A percentile compares a stretch with the other conserved stretches of the same genome.
Conservation (phyloP, 2,329 filamentous ascomycete species). For the Fusarium sp. region DNA sequence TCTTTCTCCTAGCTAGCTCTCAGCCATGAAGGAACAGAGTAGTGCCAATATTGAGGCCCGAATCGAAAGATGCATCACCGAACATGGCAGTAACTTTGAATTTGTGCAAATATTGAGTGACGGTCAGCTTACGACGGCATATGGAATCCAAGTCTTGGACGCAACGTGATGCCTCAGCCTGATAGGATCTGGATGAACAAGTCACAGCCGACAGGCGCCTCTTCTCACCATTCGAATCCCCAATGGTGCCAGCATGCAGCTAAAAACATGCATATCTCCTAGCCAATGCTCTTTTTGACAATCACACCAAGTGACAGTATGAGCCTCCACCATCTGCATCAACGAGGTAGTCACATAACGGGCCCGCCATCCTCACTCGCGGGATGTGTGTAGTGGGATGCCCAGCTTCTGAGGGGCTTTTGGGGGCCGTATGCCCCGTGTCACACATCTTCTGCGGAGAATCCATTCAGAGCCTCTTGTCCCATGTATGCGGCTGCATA, state of each 20-base stretch:
- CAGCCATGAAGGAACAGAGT: background rate
- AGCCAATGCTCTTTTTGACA: background rate
- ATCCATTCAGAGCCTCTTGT: background rate
- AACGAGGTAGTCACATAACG: background rate
- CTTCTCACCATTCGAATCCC: background rate
- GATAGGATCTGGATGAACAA: background rate
- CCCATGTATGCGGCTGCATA: background rate
- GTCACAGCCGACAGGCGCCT: background rate
- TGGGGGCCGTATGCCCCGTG: background rate
- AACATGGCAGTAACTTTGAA: background rate
- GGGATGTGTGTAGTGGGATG: background rate
- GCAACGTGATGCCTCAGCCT: background rate
- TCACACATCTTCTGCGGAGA: background rate
- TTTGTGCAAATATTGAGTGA: background rate
- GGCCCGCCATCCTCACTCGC: background rate
- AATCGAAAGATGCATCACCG: background rate
- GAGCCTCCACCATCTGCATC: background rate
- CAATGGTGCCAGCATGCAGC: background rate
- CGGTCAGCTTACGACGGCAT: background rate
- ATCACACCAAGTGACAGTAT: background rate
- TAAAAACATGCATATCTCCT: background rate
- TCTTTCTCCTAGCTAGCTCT: background rate
- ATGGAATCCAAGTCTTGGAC: background rate
- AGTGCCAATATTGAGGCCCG: background rate
- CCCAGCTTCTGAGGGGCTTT: background rate